A percentile compares a stretch with the other conserved stretches of the same genome.
These are phyloP conservation scores for Salvia splendens DNA, from an alignment of 257 asterid species.

Conservation along the genomic window DNA sequence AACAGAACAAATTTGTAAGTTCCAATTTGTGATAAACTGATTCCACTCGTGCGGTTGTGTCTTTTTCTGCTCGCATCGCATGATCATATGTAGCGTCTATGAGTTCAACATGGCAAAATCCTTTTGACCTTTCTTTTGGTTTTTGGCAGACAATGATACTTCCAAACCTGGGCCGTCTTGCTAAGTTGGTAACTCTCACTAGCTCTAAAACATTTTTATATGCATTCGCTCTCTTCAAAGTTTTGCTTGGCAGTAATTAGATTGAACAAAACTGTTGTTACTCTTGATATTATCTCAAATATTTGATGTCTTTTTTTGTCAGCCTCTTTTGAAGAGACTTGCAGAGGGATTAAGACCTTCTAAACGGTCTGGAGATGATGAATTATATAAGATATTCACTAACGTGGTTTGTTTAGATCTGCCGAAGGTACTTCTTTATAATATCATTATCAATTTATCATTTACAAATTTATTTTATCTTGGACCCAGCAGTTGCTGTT, in stretches of 20 bases:
- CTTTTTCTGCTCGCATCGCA: slow-evolving; percentile 18
- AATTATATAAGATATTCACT: slow-evolving; percentile 69
- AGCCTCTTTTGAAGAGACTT: slow-evolving; percentile 88
- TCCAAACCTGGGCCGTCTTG: slow-evolving; percentile 90
- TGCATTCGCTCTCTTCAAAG: background rate
- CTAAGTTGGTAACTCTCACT: slow-evolving; percentile 73
- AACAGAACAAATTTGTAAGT: slow-evolving; percentile 90
- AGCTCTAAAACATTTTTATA: slow-evolving; percentile 32
- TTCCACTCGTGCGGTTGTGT: background rate
- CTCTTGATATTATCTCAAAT: slow-evolving; percentile 12
- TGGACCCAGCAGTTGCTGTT: background rate
- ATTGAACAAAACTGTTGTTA: background rate
- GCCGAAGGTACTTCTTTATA: slow-evolving; percentile 64
- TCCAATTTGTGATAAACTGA: background rate
- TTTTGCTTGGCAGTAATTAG: background rate
- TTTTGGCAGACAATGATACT: slow-evolving; percentile 84
- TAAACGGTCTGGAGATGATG: slow-evolving; percentile 67
- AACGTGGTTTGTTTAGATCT: slow-evolving; percentile 65
- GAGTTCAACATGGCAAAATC: slow-evolving; percentile 7
- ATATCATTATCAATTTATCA: background rate
- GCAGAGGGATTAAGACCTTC: slow-evolving; percentile 71
- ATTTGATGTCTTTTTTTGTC: slow-evolving; percentile 37
- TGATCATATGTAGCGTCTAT: slow-evolving; percentile 2
- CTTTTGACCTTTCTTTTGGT: slow-evolving; percentile 36
- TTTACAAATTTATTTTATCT: background rate